These are phyloP conservation scores for Lathyrus tuberosus DNA, from an alignment of 306 rosid genomes.

Conservation along the genomic window DNA sequence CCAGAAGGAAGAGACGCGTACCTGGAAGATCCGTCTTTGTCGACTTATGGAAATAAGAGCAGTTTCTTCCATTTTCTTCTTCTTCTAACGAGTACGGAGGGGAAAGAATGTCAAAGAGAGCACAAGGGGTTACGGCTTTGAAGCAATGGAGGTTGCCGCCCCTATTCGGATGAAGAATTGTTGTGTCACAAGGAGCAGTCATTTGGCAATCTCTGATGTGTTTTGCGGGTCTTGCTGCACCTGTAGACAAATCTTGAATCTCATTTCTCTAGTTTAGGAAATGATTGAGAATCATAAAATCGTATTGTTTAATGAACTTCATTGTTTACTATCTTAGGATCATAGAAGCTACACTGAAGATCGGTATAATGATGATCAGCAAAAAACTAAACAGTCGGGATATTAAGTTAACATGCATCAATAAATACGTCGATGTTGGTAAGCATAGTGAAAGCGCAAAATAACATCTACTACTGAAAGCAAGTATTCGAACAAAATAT, in stretches of 20 bases:
- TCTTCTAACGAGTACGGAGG: slow-evolving; percentile 51
- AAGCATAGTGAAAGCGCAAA: neutral
- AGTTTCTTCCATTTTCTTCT: slow-evolving; percentile 44
- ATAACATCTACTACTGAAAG: too few relatives aligned
- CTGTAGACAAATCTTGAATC: slow-evolving; percentile 5
- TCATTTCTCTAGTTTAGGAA: slow-evolving; percentile 4
- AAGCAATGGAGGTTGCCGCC: slow-evolving; percentile 56
- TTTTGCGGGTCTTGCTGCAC: slow-evolving; percentile 49
- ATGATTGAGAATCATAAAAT: slow-evolving; percentile 19
- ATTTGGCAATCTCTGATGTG: slow-evolving; percentile 47
- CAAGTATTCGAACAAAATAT: too few relatives aligned
- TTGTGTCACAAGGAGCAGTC: slow-evolving; percentile 47
- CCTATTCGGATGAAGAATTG: slow-evolving; percentile 49
- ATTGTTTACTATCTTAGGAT: slow-evolving; percentile 3
- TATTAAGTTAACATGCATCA: slow-evolving; percentile 16
- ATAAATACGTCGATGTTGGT: neutral
- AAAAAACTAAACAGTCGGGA: neutral
- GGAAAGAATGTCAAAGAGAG: slow-evolving; percentile 54
- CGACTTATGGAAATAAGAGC: slow-evolving; percentile 47
- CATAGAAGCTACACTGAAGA: neutral
- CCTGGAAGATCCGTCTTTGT: slow-evolving; percentile 42
- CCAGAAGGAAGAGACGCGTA: slow-evolving; percentile 33
- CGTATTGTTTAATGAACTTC: neutral
- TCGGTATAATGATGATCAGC: slow-evolving; percentile 16
- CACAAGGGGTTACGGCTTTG: slow-evolving; percentile 49